These are phyloP conservation scores for Immersiporthe knoxdaviesiana DNA, from an alignment of 2,329 filamentous ascomycete species.

Conservation along the genomic window DNA sequence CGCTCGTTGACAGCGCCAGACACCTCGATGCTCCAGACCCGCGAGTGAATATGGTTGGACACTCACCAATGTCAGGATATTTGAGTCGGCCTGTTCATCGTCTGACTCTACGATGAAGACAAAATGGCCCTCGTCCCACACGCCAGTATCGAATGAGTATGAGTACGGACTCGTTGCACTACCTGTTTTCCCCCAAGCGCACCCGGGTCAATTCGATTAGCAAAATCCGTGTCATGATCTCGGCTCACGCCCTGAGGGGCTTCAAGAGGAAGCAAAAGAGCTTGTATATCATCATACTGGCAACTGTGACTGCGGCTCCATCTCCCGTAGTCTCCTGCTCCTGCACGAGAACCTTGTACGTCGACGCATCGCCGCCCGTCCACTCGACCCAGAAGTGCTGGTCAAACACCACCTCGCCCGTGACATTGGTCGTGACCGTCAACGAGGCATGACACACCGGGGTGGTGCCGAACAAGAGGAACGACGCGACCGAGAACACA, in stretches of 20 bases:
- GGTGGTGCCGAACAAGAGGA: background rate
- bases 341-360: slow-evolving; percentile 7
- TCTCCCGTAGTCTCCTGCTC: slow-evolving; percentile 6
- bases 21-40: background rate
- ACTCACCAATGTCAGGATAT: slow-evolving; percentile 8
- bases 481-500: background rate
- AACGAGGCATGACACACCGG: slow-evolving; percentile 1
- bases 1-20: background rate
- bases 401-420: slow-evolving; percentile 6
- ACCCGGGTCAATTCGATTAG: background rate
- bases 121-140: slow-evolving; percentile 10
- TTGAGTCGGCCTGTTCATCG: slow-evolving; percentile 7
- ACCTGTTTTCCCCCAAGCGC: slow-evolving; percentile 3
- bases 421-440: slow-evolving; percentile 5
- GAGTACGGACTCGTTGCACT: slow-evolving; percentile 7
- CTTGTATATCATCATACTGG: slow-evolving; percentile 7
- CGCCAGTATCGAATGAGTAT: slow-evolving; percentile 3
- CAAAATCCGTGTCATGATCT: background rate
- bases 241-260: background rate
- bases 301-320: slow-evolving; percentile 7
- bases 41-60: background rate
- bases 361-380: slow-evolving; percentile 7
- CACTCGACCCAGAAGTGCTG: slow-evolving; percentile 2
- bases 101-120: slow-evolving; percentile 12
- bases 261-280: background rate